Conservation (phyloP, 352 stramenopile genomes). For the Saprolegnia parasitica region DNA sequence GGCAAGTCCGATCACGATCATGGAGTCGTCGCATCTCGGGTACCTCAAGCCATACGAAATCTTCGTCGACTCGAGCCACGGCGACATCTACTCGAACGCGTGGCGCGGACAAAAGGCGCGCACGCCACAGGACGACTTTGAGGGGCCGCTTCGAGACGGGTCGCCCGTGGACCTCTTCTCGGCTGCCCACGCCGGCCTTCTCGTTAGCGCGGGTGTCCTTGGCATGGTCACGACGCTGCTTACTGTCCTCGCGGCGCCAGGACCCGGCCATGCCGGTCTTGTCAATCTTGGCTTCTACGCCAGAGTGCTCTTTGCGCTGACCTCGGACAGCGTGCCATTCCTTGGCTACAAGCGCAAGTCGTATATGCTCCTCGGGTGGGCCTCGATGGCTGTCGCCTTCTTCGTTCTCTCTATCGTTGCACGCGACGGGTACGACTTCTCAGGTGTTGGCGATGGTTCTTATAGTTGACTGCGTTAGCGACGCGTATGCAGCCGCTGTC, state of each 20-base stretch:
- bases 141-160: constrained; percentile 1
- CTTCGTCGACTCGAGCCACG: constrained; percentile 6
- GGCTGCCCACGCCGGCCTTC: not conserved
- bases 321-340: constrained; percentile 18
- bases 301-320: not conserved
- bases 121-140: constrained; percentile 11
- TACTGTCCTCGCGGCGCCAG: not conserved
- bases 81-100: constrained; percentile 19
- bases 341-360: constrained; percentile 18
- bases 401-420: not conserved
- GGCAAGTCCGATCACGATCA: constrained; percentile 6
- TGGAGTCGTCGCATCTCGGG: constrained; percentile 7
- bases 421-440: not conserved
- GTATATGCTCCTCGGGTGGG: constrained; percentile 22
- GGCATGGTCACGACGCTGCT: constrained; percentile 12
- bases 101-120: constrained; percentile 12
- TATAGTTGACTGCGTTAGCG: not conserved
- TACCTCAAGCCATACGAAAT: constrained; percentile 20
- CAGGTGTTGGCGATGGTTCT: not conserved
- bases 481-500: not conserved
- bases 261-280: not conserved
- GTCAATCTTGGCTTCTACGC: not conserved
- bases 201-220: not conserved
- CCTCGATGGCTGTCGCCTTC: not conserved
- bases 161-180: not conserved